A percentile compares a stretch with the other conserved stretches of the same genome.
Conservation (phyloP, 345 rosid genomes). For the Euphorbia tirucalli region DNA sequence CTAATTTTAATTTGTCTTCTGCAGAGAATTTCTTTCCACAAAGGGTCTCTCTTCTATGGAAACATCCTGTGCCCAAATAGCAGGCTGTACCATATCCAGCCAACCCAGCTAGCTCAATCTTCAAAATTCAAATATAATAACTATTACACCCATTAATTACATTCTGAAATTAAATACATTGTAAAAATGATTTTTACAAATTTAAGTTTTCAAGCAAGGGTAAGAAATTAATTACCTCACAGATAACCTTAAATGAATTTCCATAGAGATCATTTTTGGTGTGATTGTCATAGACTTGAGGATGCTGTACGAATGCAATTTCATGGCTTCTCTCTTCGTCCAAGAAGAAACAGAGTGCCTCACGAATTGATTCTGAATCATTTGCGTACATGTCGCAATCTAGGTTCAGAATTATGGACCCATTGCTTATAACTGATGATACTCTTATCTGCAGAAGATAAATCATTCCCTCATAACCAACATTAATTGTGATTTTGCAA, state of each 20-base stretch:
- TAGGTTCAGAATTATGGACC: conserved; percentile 50
- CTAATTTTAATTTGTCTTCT: conserved; percentile 1
- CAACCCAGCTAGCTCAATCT: conserved; percentile 35
- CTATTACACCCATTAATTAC: too few species aligned
- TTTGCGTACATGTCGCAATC: conserved; percentile 90
- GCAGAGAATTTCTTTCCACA: conserved; percentile 26
- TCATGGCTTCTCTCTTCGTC: conserved; percentile 42
- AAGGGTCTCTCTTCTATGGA: conserved; percentile 37
- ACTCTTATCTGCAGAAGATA: conserved; percentile 72
- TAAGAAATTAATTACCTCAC: conserved; percentile 32
- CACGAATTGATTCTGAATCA: conserved; percentile 48
- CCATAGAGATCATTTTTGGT: conserved; percentile 38
- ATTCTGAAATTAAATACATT: too few species aligned
- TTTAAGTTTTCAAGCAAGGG: too few species aligned
- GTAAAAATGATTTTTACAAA: too few species aligned
- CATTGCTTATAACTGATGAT: conserved; percentile 59
- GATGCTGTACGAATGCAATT: conserved; percentile 41
- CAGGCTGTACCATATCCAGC: conserved; percentile 28
- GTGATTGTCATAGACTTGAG: conserved; percentile 33
- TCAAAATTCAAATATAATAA: background rate
- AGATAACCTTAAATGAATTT: conserved; percentile 4
- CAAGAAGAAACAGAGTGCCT: conserved; percentile 68
- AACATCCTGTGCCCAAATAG: conserved; percentile 41
- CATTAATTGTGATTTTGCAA: too few species aligned
- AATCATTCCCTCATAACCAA: too few species aligned